Conservation (phyloP, 768 basidiomycete species). For the Ramaria rubella region DNA sequence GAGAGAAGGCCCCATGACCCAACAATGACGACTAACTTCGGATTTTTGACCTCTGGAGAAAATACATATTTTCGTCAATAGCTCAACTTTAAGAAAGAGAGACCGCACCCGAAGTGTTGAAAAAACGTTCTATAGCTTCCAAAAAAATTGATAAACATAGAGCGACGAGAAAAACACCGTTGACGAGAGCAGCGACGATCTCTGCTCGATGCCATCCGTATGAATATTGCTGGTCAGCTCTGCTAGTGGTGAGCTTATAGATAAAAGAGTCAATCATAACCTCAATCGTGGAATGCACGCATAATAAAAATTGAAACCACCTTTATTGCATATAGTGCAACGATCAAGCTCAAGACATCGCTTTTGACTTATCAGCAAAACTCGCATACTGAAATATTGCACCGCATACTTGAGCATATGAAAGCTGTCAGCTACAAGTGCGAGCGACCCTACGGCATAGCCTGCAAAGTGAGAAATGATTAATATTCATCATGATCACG, state of each 20-base stretch:
- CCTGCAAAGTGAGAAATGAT: conserved; percentile 39
- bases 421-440: conserved; percentile 93
- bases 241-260: conserved; percentile 57
- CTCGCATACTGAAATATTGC: background rate
- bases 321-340: conserved; percentile 93
- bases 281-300: conserved; percentile 4
- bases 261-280: too few species aligned
- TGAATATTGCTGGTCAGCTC: conserved; percentile 69
- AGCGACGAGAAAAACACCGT: conserved; percentile 94
- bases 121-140: conserved; percentile 88
- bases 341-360: conserved; percentile 92
- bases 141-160: conserved; percentile 93
- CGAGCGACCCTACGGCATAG: conserved; percentile 90
- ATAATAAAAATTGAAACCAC: too few species aligned
- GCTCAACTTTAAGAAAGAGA: background rate
- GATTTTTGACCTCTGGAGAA: conserved; percentile 89
- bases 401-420: conserved; percentile 92
- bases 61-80: conserved; percentile 1
- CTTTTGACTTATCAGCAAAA: conserved; percentile 36
- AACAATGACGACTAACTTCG: conserved; percentile 82
- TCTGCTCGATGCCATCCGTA: conserved; percentile 99
- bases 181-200: conserved; percentile 89
- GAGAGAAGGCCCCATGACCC: conserved; percentile 84
- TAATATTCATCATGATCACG: conserved; percentile 11
- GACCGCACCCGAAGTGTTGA: conserved; percentile 65